These are phyloP conservation scores for Crithidia expoeki DNA, from an alignment of 208 protist genomes.

Conservation along the genomic window DNA sequence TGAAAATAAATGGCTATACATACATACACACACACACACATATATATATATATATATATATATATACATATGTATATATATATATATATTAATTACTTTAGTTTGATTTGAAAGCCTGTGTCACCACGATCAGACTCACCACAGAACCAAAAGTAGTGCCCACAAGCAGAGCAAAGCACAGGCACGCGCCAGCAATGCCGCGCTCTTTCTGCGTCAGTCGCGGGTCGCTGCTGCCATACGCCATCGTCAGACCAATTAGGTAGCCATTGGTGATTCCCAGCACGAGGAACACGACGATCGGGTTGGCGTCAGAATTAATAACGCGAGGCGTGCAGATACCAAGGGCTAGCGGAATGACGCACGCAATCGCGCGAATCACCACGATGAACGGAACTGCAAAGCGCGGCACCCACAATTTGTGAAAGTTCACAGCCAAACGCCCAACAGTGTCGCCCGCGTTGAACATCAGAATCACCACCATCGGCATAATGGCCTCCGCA, in stretches of 20 bases:
- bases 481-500: conserved; percentile 39
- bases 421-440: conserved; percentile 36
- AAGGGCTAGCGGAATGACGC: conserved; percentile 42
- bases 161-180: conserved; percentile 40
- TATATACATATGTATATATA: too few species aligned
- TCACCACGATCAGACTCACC: conserved; percentile 38
- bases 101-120: conserved; percentile 28
- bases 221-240: conserved; percentile 41
- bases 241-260: conserved; percentile 43
- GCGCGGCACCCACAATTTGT: conserved; percentile 28
- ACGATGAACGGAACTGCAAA: conserved; percentile 24
- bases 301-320: conserved; percentile 47
- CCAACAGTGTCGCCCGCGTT: conserved; percentile 38
- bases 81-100: too few species aligned
- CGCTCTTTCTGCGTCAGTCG: conserved; percentile 35
- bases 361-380: conserved; percentile 30
- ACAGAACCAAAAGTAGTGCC: conserved; percentile 38
- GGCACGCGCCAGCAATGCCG: conserved; percentile 32
- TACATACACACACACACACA: conserved; percentile 10
- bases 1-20: neutral
- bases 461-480: conserved; percentile 48
- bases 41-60: neutral
- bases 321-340: conserved; percentile 33
- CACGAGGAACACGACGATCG: conserved; percentile 44
- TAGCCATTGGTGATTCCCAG: conserved; percentile 47